Base-by-base conservation (phyloP, 2,329 filamentous ascomycete genomes). In the Cladorrhinum sp. region DNA sequence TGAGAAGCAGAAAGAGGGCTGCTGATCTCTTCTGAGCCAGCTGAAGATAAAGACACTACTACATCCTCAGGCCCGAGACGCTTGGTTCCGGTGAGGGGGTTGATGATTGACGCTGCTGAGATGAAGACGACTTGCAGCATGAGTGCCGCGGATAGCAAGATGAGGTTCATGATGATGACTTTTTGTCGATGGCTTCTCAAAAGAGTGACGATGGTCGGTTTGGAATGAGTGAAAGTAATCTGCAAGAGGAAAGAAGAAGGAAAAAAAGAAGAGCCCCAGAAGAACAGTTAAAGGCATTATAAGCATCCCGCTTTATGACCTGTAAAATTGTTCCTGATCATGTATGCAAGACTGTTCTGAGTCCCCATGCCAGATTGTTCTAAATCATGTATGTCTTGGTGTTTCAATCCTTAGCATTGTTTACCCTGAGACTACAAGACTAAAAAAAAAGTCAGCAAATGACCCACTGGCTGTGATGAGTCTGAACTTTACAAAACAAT, bases 351-450 rank as follows among this genome's bases (percentile, higher is more conserved):
- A 30, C 5, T 30, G 26, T 30, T 10, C 26, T n/a, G n/a, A n/a
- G n/a, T n/a, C n/a, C n/a, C n/a, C n/a, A n/a, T n/a, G n/a, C n/a
- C n/a, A n/a, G n/a, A n/a, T n/a, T n/a, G n/a, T n/a, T 10, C 10
- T n/a, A 23, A 8, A n/a, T 48, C 14, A 16, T 20, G 18, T 26
- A 46, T 55, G 33, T 36, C 21, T 46, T 46, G 53, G 28, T 24
- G 53, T 54, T 36, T 36, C 52, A 14, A 42, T 42, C 53, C 30
- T 46, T 55, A 26, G 16, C 23, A 53, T 55, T 59, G 58, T 55
- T 55, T 21, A 9, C 50, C 39, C 33, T 50, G 51, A 50, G 26
- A 39, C 23, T 16, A 59, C 52, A 59, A 59, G 55, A 18, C 52
- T 26, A 59, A 55, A 18, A 26, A 24, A 39, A 9, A 18, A 23